Evolutionary conservation across 192 early-diverging fungal species (phyloP), one percentile per base, ranked within the genome.

Genomic region (Thoreauomyces humboldtii): DNA sequence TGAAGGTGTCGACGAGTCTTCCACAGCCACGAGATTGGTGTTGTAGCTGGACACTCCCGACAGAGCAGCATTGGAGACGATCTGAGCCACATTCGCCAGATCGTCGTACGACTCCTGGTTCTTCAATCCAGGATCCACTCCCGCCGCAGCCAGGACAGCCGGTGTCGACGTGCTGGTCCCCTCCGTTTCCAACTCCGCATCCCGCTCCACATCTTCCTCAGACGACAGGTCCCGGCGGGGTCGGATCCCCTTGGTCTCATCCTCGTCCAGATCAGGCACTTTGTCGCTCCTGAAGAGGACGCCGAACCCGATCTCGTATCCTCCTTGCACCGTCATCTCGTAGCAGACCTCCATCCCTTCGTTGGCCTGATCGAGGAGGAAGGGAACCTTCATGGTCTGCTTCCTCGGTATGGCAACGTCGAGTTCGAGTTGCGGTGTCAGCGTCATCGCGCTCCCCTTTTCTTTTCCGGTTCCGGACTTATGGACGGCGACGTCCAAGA

Each of bases 371-470:
- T 66, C 62, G 28, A 62, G 61, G 4, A 65, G 44, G 0, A 78
- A 35, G 27, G 50, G 65, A 31, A 59, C 43, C n/a, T 69, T 65
- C 22, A 58, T 62, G 2, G 68, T 27, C 1, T 62, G 57, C 55
- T 78, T 78, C 12, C 76, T 56, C 11, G 51, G 48, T 22, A 78
- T 51, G 6, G 59, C 56, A 27, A 78, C 63, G 53, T 78, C 76
- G 21, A 37, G 48, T 36, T 7, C 34, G 5, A 37, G 42, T 34
- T 41, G 65, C 65, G 37, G 44, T 57, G 42, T 69, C 46, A 12
- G 58, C 48, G 33, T 42, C 12, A 6, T 17, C 1, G n/a, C 32
- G 15, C 5, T 11, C 5, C 31, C 52, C 28, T n/a, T n/a, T 41
- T 57, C 17, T 33, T 33, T 12, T 25, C 27, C 22, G n/a, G n/a